Evolutionary conservation across 129 eudicot genomes (phyloP).

Genomic region (Oenanthe sinensis): DNA sequence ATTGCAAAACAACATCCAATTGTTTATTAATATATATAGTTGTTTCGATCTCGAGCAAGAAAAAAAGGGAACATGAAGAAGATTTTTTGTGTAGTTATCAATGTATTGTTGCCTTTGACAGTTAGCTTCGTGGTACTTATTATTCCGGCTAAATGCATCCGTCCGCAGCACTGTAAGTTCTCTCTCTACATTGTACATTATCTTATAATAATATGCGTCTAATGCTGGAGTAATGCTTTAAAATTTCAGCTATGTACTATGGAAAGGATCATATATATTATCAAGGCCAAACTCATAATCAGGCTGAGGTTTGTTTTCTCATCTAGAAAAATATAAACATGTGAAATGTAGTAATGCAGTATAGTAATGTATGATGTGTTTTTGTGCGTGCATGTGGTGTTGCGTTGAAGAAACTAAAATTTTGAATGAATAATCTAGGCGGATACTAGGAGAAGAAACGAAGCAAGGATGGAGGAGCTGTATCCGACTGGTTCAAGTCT

Average conservation of each 20-base stretch:
- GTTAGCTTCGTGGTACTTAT: slow-evolving; percentile 31
- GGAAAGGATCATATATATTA: slow-evolving; percentile 21
- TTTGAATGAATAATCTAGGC: neutral
- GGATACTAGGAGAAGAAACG: slow-evolving; percentile 22
- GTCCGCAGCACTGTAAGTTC: slow-evolving; percentile 31
- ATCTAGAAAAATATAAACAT: too few species aligned
- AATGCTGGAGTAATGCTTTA: neutral
- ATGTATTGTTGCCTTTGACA: slow-evolving; percentile 19
- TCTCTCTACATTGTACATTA: neutral
- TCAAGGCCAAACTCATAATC: slow-evolving; percentile 13
- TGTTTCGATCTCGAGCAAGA: too few species aligned
- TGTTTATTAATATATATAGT: neutral
- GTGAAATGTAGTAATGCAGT: too few species aligned
- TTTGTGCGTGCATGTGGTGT: neutral
- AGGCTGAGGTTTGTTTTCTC: slow-evolving; percentile 27
- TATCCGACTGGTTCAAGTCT: slow-evolving; percentile 71
- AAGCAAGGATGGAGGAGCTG: slow-evolving; percentile 47
- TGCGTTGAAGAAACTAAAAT: neutral
- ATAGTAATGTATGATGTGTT: neutral
- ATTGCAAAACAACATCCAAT: neutral
- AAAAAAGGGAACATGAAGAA: slow-evolving; percentile 22
- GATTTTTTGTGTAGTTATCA: slow-evolving; percentile 10
- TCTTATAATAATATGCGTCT: neutral
- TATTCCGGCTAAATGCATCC: slow-evolving; percentile 21
- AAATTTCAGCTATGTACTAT: slow-evolving; percentile 30